Conservation (phyloP, 1,284 basidiomycete species). For the Boletus semigastroideus region DNA sequence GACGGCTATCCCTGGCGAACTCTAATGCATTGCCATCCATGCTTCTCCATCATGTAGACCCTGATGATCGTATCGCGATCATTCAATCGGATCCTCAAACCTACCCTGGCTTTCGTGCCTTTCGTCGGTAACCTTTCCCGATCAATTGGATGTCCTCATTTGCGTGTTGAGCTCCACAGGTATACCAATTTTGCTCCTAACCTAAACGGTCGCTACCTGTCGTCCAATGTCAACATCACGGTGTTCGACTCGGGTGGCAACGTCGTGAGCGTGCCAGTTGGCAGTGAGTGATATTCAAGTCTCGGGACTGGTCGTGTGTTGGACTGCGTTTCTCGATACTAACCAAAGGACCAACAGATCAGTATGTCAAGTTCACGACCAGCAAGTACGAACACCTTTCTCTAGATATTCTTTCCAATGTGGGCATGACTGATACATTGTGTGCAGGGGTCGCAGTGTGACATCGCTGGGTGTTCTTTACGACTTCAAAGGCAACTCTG, state of each 20-base stretch:
- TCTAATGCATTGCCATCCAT: neutral
- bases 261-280: conserved; percentile 59
- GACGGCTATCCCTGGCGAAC: neutral
- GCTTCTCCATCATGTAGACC: neutral
- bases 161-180: conserved; percentile 34
- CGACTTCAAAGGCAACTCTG: conserved; percentile 65
- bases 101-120: neutral
- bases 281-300: conserved; percentile 40
- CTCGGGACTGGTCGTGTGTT: neutral
- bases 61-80: conserved; percentile 8
- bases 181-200: conserved; percentile 73
- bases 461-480: conserved; percentile 83
- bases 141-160: neutral
- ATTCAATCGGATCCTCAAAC: neutral
- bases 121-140: neutral
- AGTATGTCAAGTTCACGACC: conserved; percentile 76
- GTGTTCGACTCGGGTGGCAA: conserved; percentile 52
- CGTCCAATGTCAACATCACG: conserved; percentile 86
- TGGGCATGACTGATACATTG: neutral
- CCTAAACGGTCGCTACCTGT: conserved; percentile 74
- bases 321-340: neutral
- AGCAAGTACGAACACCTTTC: conserved; percentile 48
- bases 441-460: conserved; percentile 60
- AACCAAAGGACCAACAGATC: conserved; percentile 38
- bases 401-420: neutral